Evolutionary conservation across 2,329 filamentous ascomycete species (phyloP).

Genomic region (Aspergillus hortae): DNA sequence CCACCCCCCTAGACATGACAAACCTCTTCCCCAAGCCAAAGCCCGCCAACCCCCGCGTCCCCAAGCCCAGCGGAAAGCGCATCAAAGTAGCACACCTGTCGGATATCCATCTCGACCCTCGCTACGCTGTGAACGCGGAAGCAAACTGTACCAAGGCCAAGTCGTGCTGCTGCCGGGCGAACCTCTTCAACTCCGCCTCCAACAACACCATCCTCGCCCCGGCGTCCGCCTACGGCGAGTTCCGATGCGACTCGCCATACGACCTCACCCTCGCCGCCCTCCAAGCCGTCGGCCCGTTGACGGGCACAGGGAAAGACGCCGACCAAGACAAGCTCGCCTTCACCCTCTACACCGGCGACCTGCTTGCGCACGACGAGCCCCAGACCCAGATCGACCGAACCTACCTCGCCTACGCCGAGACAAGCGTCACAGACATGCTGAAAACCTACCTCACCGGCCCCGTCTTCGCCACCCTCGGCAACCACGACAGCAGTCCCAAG

Average conservation of each 20-base stretch:
- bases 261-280: conserved; percentile 55
- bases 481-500: conserved; percentile 55
- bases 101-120: conserved; percentile 55
- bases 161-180: conserved; percentile 51
- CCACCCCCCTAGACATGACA: conserved; percentile 44
- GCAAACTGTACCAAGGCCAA: conserved; percentile 47
- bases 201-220: conserved; percentile 39
- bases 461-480: conserved; percentile 55
- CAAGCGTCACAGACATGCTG: conserved; percentile 53
- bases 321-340: conserved; percentile 47
- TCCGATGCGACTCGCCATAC: conserved; percentile 57
- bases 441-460: conserved; percentile 55
- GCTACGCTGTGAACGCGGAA: conserved; percentile 52
- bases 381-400: conserved; percentile 50
- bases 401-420: conserved; percentile 54
- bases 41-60: conserved; percentile 43
- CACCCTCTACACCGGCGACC: conserved; percentile 56
- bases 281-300: conserved; percentile 54
- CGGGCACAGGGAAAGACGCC: conserved; percentile 48
- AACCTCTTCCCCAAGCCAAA: conserved; percentile 54
- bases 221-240: conserved; percentile 54
- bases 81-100: conserved; percentile 57
- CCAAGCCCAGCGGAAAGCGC: conserved; percentile 49
- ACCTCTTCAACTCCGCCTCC: conserved; percentile 35
- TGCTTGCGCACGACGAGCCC: conserved; percentile 53